Conservation (phyloP, 257 asterid species). For the Solanum infundibuliforme region DNA sequence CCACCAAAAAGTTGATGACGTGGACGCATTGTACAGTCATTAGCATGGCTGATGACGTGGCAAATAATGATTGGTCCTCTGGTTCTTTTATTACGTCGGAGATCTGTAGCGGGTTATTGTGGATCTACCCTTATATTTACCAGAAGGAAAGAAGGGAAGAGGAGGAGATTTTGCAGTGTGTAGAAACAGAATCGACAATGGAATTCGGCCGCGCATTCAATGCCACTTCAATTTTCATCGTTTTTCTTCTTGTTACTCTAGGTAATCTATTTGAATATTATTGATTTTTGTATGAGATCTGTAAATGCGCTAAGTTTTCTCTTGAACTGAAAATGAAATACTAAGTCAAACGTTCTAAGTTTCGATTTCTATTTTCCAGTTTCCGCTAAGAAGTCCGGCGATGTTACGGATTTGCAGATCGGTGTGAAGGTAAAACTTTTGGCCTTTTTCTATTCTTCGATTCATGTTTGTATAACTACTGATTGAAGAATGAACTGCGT, state of each 20-base stretch:
- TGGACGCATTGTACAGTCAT: background rate
- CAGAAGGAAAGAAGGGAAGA: background rate
- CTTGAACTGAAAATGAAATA: background rate
- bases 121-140: background rate
- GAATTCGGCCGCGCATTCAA: slow-evolving; percentile 12
- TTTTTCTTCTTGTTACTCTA: slow-evolving; percentile 24
- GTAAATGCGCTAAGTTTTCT: background rate
- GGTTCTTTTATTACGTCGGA: background rate
- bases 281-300: slow-evolving; percentile 7
- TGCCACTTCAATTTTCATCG: slow-evolving; percentile 25
- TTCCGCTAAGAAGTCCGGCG: slow-evolving; percentile 70
- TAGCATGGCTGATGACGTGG: slow-evolving; percentile 19
- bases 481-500: background rate
- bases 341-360: background rate
- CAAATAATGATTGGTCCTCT: slow-evolving; percentile 26
- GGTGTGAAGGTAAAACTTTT: slow-evolving; percentile 70
- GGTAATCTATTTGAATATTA: slow-evolving; percentile 24
- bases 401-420: slow-evolving; percentile 87
- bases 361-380: slow-evolving; percentile 17
- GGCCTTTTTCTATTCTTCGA: background rate
- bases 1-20: background rate
- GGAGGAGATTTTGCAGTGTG: background rate
- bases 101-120: background rate
- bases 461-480: background rate
- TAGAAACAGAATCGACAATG: slow-evolving; percentile 18